A percentile compares a stretch with the other conserved stretches of the same genome.
Evolutionary conservation across 495 filamentous ascomycete species (phyloP).

Genomic region (Annulohypoxylon bovei): DNA sequence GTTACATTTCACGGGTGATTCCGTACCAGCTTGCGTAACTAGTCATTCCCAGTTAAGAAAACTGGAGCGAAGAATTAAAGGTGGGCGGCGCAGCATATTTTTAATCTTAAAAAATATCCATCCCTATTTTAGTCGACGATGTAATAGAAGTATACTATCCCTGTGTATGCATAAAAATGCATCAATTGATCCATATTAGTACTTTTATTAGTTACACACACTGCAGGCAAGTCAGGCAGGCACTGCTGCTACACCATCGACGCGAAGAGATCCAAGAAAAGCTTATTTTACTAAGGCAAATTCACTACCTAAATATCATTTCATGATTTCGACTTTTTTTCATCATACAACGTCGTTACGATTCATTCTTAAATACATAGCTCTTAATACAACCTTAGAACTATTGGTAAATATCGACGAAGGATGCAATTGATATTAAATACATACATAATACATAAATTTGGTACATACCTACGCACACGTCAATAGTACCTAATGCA

Average conservation of each 20-base stretch:
- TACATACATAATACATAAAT: background rate
- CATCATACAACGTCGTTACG: background rate
- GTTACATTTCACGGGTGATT: conserved; percentile 26
- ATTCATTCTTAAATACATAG: background rate
- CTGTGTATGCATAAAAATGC: conserved; percentile 17
- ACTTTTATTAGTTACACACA: background rate
- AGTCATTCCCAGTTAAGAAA: conserved; percentile 2
- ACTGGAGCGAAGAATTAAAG: conserved; percentile 18
- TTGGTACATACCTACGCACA: background rate
- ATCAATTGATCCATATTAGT: too few species aligned
- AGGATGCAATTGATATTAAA: background rate
- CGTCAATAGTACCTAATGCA: background rate
- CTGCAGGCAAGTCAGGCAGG: background rate
- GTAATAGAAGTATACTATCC: conserved; percentile 17
- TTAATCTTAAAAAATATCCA: conserved; percentile 31
- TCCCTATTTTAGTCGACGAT: background rate
- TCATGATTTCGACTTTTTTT: background rate
- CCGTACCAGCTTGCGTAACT: conserved; percentile 2
- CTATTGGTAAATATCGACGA: background rate
- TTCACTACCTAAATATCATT: too few species aligned
- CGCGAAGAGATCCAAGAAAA: conserved; percentile 21
- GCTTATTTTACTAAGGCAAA: conserved; percentile 17
- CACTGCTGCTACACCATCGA: conserved; percentile 7
- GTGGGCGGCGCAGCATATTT: conserved; percentile 32
- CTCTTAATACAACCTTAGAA: background rate